Evolutionary conservation across 2,329 filamentous ascomycete genomes (phyloP).

Genomic region (Drechslerella coelobrocha): DNA sequence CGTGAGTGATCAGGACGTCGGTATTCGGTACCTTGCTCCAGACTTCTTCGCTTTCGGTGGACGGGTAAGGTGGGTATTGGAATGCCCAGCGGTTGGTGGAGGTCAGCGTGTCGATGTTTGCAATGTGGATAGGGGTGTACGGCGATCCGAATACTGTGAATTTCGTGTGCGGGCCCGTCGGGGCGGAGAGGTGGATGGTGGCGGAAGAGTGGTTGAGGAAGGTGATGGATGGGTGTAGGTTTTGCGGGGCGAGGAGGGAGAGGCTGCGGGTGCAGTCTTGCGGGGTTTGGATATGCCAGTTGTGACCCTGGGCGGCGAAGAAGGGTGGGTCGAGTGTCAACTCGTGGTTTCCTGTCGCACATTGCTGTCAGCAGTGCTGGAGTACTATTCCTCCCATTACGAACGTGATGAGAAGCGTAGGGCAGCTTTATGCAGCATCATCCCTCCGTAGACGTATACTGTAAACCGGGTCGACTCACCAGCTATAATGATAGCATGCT

Average conservation of each 20-base stretch:
- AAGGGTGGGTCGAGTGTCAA: constrained; percentile 72
- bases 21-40: constrained; percentile 64
- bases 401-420: no score
- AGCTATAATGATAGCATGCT: constrained; percentile 25
- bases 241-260: constrained; percentile 60
- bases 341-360: constrained; percentile 74
- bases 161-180: constrained; percentile 61
- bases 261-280: constrained; percentile 66
- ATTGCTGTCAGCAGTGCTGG: background rate
- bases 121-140: constrained; percentile 63
- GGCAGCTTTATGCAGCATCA: no score
- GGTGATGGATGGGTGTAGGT: constrained; percentile 62
- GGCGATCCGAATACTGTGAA: constrained; percentile 77
- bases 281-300: constrained; percentile 65
- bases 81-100: constrained; percentile 31
- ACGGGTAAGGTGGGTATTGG: constrained; percentile 60
- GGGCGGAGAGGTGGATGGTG: constrained; percentile 61
- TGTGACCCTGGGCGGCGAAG: constrained; percentile 63
- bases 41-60: constrained; percentile 7
- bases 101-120: constrained; percentile 18
- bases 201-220: constrained; percentile 70
- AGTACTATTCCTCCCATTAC: background rate
- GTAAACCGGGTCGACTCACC: constrained; percentile 34
- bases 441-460: no score
- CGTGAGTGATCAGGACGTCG: constrained; percentile 75